phyloP scores from a whole-genome alignment of 257 asterid genomes.

The Capsicum baccatum region DNA sequence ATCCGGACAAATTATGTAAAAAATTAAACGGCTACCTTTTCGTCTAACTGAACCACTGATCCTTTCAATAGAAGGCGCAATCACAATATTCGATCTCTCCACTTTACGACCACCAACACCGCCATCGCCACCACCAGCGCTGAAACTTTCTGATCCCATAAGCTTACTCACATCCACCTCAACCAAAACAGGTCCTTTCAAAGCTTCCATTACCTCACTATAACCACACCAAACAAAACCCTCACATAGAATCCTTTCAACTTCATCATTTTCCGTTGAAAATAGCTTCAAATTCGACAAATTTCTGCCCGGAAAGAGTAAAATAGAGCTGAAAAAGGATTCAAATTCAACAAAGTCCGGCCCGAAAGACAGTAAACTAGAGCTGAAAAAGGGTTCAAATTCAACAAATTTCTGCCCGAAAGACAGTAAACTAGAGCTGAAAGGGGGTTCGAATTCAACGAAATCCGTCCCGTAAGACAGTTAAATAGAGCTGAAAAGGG shows the following conservation, averaged over 20 bases:
- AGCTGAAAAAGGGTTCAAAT: background rate
- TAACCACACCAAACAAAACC: constrained; percentile 31
- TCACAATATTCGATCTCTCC: constrained; percentile 40
- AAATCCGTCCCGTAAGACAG: constrained; percentile 30
- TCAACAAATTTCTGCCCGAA: no score
- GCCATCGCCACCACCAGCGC: constrained; percentile 47
- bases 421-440: background rate
- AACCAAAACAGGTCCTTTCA: constrained; percentile 43
- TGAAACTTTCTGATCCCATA: constrained; percentile 76
- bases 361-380: background rate
- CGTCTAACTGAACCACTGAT: constrained; percentile 32
- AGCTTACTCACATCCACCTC: constrained; percentile 41
- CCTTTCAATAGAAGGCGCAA: constrained; percentile 31
- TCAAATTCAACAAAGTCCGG: no score
- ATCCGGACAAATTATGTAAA: no score
- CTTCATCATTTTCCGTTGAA: constrained; percentile 32
- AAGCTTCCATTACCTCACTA: constrained; percentile 45
- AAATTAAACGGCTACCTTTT: constrained; percentile 29
- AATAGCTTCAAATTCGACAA: constrained; percentile 22
- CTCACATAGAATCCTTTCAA: constrained; percentile 35
- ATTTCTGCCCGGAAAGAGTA: constrained; percentile 27
- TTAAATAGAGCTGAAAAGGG: constrained; percentile 29
- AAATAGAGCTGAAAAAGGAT: background rate
- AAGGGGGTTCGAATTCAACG: constrained; percentile 15
- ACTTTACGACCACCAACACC: constrained; percentile 47